Evolutionary conservation across 805 yeast genomes (phyloP).

Genomic region (Ogataea wickerhamii): DNA sequence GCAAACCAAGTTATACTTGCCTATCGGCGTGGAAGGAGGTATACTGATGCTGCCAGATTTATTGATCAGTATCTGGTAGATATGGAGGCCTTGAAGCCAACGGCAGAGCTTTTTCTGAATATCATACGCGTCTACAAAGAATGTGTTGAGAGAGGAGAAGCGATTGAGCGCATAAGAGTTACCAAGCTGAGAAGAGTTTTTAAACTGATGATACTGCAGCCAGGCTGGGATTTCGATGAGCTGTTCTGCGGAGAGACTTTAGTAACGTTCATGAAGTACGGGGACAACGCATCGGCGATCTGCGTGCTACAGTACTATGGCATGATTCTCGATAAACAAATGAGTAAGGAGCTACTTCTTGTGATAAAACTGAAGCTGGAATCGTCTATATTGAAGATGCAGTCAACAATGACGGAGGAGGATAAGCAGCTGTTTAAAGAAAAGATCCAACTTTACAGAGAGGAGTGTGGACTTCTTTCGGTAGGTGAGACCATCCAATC

Average conservation of each 20-base stretch:
- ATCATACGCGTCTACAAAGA: conserved; percentile 17
- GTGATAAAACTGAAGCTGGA: conserved; percentile 20
- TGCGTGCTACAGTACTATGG: conserved; percentile 27
- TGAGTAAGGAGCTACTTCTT: conserved; percentile 15
- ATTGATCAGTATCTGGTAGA: conserved; percentile 28
- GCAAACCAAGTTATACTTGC: conserved; percentile 37
- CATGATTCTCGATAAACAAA: conserved; percentile 9
- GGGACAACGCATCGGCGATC: conserved; percentile 24
- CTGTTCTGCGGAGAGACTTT: conserved; percentile 16
- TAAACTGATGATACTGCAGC: conserved; percentile 13
- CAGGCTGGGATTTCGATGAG: conserved; percentile 18
- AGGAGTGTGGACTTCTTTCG: conserved; percentile 20
- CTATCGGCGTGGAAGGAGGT: conserved; percentile 28
- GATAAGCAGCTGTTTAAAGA: conserved; percentile 7
- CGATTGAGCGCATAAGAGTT: conserved; percentile 8
- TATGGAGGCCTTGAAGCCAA: conserved; percentile 8
- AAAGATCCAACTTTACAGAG: conserved; percentile 11
- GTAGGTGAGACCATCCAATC: conserved; percentile 9
- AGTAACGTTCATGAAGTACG: conserved; percentile 24
- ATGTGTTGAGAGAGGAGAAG: conserved; percentile 7
- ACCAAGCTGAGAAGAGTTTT: conserved; percentile 17
- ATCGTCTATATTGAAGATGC: conserved; percentile 22
- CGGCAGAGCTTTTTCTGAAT: conserved; percentile 18
- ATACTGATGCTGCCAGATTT: conserved; percentile 30
- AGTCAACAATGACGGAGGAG: conserved; percentile 12